Evolutionary conservation across 1,284 basidiomycete species (phyloP).

Genomic region (Cutaneotrichosporon sp.): DNA sequence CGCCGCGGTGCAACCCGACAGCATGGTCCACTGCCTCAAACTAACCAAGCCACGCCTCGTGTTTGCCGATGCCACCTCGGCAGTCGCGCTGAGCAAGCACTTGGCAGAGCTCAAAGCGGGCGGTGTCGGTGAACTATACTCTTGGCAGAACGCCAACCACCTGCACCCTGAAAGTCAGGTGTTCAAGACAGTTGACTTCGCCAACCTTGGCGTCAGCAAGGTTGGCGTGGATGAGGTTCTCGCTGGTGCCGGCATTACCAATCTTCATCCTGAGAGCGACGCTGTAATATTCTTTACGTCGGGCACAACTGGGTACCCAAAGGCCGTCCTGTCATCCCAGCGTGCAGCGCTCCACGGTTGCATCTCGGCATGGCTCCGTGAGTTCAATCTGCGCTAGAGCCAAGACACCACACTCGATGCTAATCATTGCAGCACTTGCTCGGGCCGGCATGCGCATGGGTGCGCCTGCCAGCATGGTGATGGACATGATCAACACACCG

Average conservation of each 20-base stretch:
- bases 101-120: neutral
- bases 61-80: slow-evolving; percentile 29
- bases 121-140: slow-evolving; percentile 6
- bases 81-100: slow-evolving; percentile 16
- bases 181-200: neutral
- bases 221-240: slow-evolving; percentile 1
- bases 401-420: no score
- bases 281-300: slow-evolving; percentile 43
- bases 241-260: slow-evolving; percentile 11
- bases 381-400: no score
- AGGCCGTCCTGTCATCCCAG: slow-evolving; percentile 42
- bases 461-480: neutral
- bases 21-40: slow-evolving; percentile 28
- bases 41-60: slow-evolving; percentile 29
- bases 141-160: slow-evolving; percentile 8
- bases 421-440: slow-evolving; percentile 14
- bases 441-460: slow-evolving; percentile 10
- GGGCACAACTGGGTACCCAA: slow-evolving; percentile 23
- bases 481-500: slow-evolving; percentile 2
- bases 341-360: slow-evolving; percentile 8
- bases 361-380: neutral
- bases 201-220: neutral
- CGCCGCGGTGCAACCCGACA: slow-evolving; percentile 13
- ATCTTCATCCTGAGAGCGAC: slow-evolving; percentile 37
- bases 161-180: slow-evolving; percentile 2